phyloP scores from a whole-genome alignment of 495 filamentous ascomycete genomes.

The Podospora anserina region DNA sequence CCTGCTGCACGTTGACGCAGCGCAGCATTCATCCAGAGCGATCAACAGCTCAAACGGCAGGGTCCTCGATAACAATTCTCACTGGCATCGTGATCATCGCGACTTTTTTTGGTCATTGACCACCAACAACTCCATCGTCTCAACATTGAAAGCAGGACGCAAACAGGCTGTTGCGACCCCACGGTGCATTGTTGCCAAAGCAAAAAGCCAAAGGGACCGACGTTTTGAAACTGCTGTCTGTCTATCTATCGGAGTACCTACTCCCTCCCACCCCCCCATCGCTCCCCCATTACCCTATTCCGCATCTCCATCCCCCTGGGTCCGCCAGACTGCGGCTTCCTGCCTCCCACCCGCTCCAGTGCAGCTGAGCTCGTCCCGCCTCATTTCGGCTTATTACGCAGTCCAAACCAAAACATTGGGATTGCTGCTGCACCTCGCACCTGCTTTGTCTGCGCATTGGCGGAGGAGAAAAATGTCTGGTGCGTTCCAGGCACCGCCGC shows the following conservation, averaged over 20 bases:
- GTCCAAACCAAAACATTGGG: constrained; percentile 14
- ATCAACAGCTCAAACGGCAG: neutral
- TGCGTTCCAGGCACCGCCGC: constrained; percentile 54
- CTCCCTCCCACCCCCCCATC: constrained; percentile 8
- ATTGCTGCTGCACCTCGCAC: constrained; percentile 5
- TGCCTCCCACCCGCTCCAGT: constrained; percentile 2
- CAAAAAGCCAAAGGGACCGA: neutral
- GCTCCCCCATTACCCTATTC: neutral
- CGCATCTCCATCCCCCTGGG: neutral
- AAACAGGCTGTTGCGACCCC: constrained; percentile 8
- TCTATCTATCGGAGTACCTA: constrained; percentile 13
- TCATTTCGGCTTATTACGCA: constrained; percentile 14
- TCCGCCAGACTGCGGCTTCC: constrained; percentile 16
- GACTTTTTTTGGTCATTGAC: constrained; percentile 20
- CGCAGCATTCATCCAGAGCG: neutral
- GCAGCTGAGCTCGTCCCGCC: constrained; percentile 16
- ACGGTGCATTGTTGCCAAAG: constrained; percentile 20
- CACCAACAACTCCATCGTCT: neutral
- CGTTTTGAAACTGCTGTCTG: constrained; percentile 22
- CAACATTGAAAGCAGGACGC: neutral
- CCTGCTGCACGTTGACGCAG: constrained; percentile 17
- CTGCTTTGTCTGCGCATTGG: constrained; percentile 25
- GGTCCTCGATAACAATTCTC: neutral
- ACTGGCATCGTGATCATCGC: neutral
- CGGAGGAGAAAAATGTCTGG: constrained; percentile 49